Conservation (phyloP, 306 rosid genomes). For the Echinosophora koreensis region DNA sequence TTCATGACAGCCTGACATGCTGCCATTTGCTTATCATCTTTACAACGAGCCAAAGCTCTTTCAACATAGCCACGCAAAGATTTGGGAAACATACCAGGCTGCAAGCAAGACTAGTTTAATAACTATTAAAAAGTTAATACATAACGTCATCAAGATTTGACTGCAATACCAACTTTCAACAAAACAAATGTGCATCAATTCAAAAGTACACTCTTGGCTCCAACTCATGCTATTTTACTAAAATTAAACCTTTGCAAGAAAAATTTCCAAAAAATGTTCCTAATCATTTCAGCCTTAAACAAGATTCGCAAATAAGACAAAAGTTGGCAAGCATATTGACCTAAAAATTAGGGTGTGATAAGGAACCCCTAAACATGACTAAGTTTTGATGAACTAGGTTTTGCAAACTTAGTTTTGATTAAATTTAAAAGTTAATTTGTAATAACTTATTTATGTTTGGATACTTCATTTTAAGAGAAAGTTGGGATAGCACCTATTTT, state of each 20-base stretch:
- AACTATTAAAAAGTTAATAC: conserved; percentile 22
- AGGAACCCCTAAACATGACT: too few species aligned
- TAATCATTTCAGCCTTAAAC: not conserved
- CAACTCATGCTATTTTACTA: conserved; percentile 1
- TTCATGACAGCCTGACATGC: conserved; percentile 86
- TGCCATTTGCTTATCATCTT: conserved; percentile 83
- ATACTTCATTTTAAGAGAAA: too few species aligned
- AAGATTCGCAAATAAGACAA: conserved; percentile 4
- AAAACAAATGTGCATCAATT: conserved; percentile 26
- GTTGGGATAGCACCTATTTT: too few species aligned
- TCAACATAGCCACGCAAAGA: conserved; percentile 94
- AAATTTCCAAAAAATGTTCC: conserved; percentile 18
- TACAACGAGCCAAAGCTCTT: conserved; percentile 96
- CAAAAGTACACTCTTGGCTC: conserved; percentile 18
- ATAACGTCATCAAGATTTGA: conserved; percentile 24
- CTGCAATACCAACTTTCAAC: conserved; percentile 31
- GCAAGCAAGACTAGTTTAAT: conserved; percentile 50
- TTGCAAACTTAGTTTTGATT: too few species aligned
- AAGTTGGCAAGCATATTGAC: conserved; percentile 27
- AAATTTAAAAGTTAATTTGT: too few species aligned
- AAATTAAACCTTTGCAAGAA: conserved; percentile 8
- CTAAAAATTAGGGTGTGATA: not conserved
- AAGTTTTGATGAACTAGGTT: too few species aligned
- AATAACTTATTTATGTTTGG: too few species aligned
- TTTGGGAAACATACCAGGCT: conserved; percentile 93